Conservation (phyloP, 78 protist genomes). For the Dictyostelium intermedium region DNA sequence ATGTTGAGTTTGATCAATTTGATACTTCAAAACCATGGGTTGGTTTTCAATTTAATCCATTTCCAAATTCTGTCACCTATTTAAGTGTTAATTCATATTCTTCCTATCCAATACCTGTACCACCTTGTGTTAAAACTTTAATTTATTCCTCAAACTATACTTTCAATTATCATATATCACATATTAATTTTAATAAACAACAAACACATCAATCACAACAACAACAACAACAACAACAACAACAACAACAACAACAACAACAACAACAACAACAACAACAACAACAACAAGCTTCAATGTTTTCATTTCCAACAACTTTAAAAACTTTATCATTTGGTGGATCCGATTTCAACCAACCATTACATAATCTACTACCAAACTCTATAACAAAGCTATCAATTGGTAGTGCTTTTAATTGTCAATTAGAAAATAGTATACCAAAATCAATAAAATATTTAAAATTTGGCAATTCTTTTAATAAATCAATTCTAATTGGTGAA, state of each 20-base stretch:
- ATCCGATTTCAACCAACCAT: not conserved
- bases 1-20: not conserved
- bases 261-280: too few relatives aligned
- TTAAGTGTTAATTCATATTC: not conserved
- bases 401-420: not conserved
- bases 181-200: too few relatives aligned
- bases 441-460: not conserved
- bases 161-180: too few relatives aligned
- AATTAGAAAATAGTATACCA: not conserved
- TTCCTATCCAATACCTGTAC: not conserved
- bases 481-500: not conserved
- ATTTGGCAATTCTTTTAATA: not conserved
- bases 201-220: too few relatives aligned
- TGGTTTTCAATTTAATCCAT: not conserved
- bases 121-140: not conserved
- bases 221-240: too few relatives aligned
- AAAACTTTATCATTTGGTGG: not conserved
- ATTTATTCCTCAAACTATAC: not conserved
- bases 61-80: not conserved
- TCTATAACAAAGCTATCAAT: not conserved
- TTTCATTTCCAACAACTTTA: not conserved
- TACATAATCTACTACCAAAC: not conserved
- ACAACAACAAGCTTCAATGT: not conserved
- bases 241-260: too few relatives aligned
- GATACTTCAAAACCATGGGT: not conserved